Percentiles rank a stretch among this genome's conserved stretches.
Evolutionary conservation across 495 filamentous ascomycete genomes (phyloP).

Genomic region (Talaromyces adpressus): DNA sequence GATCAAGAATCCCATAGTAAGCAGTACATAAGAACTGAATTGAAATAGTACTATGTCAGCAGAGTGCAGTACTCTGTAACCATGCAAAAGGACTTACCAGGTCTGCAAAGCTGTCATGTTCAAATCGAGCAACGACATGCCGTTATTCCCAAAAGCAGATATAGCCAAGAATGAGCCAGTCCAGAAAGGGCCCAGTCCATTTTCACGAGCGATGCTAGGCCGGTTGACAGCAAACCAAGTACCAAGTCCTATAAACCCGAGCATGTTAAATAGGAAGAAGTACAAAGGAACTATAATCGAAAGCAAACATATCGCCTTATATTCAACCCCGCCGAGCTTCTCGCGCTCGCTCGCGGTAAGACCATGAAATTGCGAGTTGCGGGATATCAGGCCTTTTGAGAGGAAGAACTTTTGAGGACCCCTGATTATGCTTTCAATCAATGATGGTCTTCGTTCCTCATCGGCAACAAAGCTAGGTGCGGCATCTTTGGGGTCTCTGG

Average conservation of each 20-base stretch:
- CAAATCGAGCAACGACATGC: conserved; percentile 76
- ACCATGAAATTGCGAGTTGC: conserved; percentile 69
- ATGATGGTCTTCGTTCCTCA: conserved; percentile 15
- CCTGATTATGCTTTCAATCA: conserved; percentile 19
- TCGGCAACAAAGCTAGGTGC: conserved; percentile 13
- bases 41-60: conserved; percentile 12
- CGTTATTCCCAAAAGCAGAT: conserved; percentile 82
- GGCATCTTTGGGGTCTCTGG: conserved; percentile 30
- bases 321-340: conserved; percentile 71
- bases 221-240: conserved; percentile 60
- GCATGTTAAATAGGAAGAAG: conserved; percentile 61
- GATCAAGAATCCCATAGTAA: conserved; percentile 71
- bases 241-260: conserved; percentile 66
- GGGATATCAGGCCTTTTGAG: conserved; percentile 44
- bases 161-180: conserved; percentile 32
- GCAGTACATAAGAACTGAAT: conserved; percentile 52
- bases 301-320: conserved; percentile 67
- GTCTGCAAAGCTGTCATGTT: conserved; percentile 59
- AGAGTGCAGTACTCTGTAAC: neutral
- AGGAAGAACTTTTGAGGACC: conserved; percentile 33
- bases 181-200: conserved; percentile 60
- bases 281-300: conserved; percentile 67
- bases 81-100: conserved; percentile 15
- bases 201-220: conserved; percentile 48
- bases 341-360: conserved; percentile 63